Base-by-base conservation (phyloP, 768 basidiomycete genomes). In the Tricholoma furcatifolium region DNA sequence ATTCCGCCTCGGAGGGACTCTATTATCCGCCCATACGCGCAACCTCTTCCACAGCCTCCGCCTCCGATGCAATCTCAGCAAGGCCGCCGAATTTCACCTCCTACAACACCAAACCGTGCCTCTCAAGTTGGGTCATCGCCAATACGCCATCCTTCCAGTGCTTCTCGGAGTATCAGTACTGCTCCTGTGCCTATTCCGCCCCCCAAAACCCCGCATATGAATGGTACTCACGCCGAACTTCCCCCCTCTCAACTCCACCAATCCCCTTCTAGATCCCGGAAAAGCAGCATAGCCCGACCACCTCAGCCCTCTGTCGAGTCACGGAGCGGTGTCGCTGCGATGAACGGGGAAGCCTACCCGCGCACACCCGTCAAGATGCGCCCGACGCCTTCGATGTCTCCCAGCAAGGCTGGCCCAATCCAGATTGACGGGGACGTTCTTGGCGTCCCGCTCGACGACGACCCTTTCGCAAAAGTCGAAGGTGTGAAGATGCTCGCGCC, bases 381-480 rank as follows among this genome's bases (percentile, higher is more conserved):
- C 17, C 51, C 54, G 18, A 24, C 43, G 12, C 50, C 54, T 5
- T 51, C 57, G 4, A 41, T 51, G 41, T 49, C 57, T 18, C 42
- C 35, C 24, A 41, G 44, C 10, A 55, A 60, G 21, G 62, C 62
- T n/a, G 60, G 57, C 31, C 36, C 60, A 6, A 53, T 64, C 12
- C 64, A 64, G 36, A 39, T 67, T n/a, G 67, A 68, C 20, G 63
- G 65, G 8, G 61, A 63, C n/a, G 58, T 62, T 3, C 65, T 67
- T 15, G 74, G 73, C 7, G 63, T 79, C 5, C 70, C 74, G 23
- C 64, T 77, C 36, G 74, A 77, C 40, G 77, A 76, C 45, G 80
- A 81, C 62, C 78, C 84, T 3, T 85, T 85, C 65, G 83, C 83
- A 9, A 78, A 76, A 60, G 67, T 64, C 0, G 76, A 78, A 36